Evolutionary conservation across 2,329 filamentous ascomycete species (phyloP).

Genomic region (Epichloe uncinata): DNA sequence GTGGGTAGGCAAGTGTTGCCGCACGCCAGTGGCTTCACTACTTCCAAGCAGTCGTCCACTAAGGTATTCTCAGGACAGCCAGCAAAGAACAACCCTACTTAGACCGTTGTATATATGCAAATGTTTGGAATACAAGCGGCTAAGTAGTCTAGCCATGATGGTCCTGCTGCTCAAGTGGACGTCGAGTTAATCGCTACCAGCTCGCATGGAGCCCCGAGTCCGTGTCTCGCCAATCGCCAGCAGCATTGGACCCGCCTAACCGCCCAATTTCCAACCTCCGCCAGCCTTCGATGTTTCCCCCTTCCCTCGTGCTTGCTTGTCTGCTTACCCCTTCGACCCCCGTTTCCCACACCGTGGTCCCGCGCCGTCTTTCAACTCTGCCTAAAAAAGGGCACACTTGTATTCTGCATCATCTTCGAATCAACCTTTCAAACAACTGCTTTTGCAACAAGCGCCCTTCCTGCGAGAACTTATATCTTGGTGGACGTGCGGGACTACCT

Average conservation of each 20-base stretch:
- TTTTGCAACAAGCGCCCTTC: background rate
- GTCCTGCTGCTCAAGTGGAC: too few species aligned
- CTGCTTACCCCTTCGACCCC: background rate
- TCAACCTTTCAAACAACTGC: background rate
- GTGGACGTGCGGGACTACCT: background rate
- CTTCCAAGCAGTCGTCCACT: too few species aligned
- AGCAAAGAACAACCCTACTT: too few species aligned
- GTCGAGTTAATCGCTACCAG: too few species aligned
- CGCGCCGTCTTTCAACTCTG: conserved; percentile 1
- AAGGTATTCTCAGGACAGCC: too few species aligned
- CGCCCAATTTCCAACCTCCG: conserved; percentile 1
- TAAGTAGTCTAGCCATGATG: too few species aligned
- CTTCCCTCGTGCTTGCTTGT: background rate
- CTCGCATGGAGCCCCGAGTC: background rate
- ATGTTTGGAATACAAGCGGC: too few species aligned
- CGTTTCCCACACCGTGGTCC: background rate
- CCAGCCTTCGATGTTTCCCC: background rate
- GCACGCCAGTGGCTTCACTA: too few species aligned
- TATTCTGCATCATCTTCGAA: conserved; percentile 1
- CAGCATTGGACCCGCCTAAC: background rate
- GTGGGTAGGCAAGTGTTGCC: too few species aligned
- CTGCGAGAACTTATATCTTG: background rate
- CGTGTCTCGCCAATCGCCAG: background rate
- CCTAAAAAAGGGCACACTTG: background rate
- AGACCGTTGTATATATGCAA: too few species aligned